Evolutionary conservation across 371 early-diverging fungal genomes (phyloP).

Genomic region (Quaeritorhiza haematococci): DNA sequence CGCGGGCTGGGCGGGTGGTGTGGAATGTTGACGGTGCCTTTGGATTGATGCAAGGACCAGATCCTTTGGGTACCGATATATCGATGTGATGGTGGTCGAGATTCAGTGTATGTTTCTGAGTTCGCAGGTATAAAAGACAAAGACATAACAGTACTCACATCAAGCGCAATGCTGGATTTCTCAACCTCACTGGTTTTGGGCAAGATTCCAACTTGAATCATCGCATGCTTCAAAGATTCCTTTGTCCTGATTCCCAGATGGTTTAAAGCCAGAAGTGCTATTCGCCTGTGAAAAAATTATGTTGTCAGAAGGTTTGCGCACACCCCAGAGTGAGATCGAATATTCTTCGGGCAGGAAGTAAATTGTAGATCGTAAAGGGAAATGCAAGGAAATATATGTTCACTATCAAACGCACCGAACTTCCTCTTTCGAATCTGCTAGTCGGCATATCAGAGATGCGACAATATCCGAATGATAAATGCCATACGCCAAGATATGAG

Average conservation of each 20-base stretch:
- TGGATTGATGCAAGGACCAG: no score
- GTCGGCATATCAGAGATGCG: slow-evolving; percentile 19
- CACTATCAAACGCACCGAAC: slow-evolving; percentile 19
- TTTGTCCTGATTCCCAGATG: not conserved
- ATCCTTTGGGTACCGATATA: no score
- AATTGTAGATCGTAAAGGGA: no score
- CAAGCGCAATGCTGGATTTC: not conserved
- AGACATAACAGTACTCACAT: not conserved
- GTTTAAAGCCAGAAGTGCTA: not conserved
- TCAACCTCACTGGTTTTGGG: not conserved
- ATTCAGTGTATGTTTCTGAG: not conserved
- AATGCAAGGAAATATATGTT: not conserved
- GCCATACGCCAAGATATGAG: slow-evolving; percentile 30
- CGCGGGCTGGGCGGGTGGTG: no score
- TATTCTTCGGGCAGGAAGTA: no score
- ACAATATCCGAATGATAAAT: slow-evolving; percentile 26
- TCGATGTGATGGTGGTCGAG: not conserved
- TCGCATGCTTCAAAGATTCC: not conserved
- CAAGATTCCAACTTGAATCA: not conserved
- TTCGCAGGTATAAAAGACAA: not conserved
- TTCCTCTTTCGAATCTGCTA: slow-evolving; percentile 23
- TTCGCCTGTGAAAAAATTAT: not conserved
- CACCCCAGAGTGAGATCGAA: no score
- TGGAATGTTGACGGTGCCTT: no score
- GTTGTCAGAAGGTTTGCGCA: no score